Base-by-base conservation (phyloP, 2,329 filamentous ascomycete species). In the Calonectria pseudoturangicola region DNA sequence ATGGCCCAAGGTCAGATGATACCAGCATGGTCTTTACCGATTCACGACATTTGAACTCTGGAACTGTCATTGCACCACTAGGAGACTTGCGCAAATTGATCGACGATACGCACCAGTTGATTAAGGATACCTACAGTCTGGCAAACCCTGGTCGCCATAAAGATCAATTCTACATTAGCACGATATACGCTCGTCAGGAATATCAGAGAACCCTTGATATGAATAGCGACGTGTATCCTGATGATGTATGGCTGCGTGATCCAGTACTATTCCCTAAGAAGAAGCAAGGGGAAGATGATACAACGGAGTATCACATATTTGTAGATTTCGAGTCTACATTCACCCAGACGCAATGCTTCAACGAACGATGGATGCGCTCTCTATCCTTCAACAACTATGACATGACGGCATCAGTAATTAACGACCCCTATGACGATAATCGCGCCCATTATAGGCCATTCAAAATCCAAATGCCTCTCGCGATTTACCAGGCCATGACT, bases 311-410 rank as follows among this genome's bases (percentile, higher is more conserved):
- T 50, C 74, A 76, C 25, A 62, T 78, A 16, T 39, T 72, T 0
- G 74, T 76, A 13, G 76, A 78, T 30, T 71, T 74, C 12, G 76
- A 78, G 10, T 74, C 72, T 12, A 85, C 87, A 56, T 90, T 89
- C 75, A 89, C 90, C 74, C 75, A 74, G 8, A 83, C 85, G 47
- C 88, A 89, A 75, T 87, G 88, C 9, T 79, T 88, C 2, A 78
- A 82, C 4, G 88, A 90, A 74, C 82, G 81, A 30, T 87, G 90
- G 67, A 83, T 90, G 50, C 85, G 83, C 66, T 83, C 85, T 33
- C 85, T 88, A 0, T 78, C 83, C 4, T 79, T 81, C 43, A 89
- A 88, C 79, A 71, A 79, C 18, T 83, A 85, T 51, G 80, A 85
- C 41, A 81, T 85, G 74, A 82, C 62, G 87, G 88, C 82, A 43